A percentile compares a stretch with the other conserved stretches of the same genome.
phyloP scores from a whole-genome alignment of 2,329 filamentous ascomycete genomes.

The Aspergillus niger region DNA sequence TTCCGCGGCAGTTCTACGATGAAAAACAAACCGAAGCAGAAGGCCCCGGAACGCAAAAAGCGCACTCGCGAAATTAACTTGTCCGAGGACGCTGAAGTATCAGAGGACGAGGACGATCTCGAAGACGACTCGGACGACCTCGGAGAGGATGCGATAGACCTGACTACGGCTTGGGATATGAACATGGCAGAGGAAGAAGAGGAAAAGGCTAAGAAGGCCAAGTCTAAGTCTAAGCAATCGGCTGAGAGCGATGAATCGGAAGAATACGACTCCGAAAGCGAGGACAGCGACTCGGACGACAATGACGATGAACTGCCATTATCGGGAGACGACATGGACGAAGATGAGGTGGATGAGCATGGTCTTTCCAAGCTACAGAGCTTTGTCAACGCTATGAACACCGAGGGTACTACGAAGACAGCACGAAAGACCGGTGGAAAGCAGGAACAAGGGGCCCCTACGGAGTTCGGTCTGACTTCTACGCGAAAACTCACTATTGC shows the following conservation, averaged over 20 bases:
- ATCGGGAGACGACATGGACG: conserved; percentile 39
- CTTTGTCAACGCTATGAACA: conserved; percentile 67
- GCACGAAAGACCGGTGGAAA: conserved; percentile 46
- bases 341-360: conserved; percentile 26
- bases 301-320: conserved; percentile 34
- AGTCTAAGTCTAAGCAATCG: conserved; percentile 31
- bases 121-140: conserved; percentile 63
- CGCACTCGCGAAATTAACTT: conserved; percentile 48
- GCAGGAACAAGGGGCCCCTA: conserved; percentile 64
- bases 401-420: conserved; percentile 38
- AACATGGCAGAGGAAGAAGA: conserved; percentile 48
- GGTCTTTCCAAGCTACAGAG: conserved; percentile 66
- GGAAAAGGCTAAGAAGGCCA: conserved; percentile 33
- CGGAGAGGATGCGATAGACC: conserved; percentile 64
- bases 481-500: conserved; percentile 72
- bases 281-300: conserved; percentile 40
- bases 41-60: conserved; percentile 25
- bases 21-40: conserved; percentile 41
- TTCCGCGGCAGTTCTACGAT: conserved; percentile 62
- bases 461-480: conserved; percentile 59
- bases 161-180: conserved; percentile 63
- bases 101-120: conserved; percentile 39
- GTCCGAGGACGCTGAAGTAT: conserved; percentile 53
- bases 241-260: conserved; percentile 36
- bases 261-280: conserved; percentile 45